phyloP scores from a whole-genome alignment of 495 filamentous ascomycete species.

The Pseudevernia furfuracea region DNA sequence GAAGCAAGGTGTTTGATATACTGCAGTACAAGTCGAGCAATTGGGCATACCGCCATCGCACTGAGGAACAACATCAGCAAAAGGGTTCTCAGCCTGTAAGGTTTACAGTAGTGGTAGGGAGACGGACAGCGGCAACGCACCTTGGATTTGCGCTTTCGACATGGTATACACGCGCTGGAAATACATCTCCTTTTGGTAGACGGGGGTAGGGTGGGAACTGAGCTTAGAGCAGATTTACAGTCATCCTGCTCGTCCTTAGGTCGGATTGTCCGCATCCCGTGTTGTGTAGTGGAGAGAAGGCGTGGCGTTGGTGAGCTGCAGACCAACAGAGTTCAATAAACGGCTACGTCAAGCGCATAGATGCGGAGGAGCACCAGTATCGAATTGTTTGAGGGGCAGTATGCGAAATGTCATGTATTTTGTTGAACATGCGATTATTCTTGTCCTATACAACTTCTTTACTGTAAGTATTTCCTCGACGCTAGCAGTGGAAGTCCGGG shows the following conservation, averaged over 20 bases:
- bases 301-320: background rate
- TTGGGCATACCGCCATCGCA: constrained; percentile 42
- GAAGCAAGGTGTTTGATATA: constrained; percentile 41
- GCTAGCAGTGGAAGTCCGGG: background rate
- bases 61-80: constrained; percentile 25
- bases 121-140: constrained; percentile 24
- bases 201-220: constrained; percentile 8
- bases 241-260: constrained; percentile 19
- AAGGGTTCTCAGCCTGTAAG: background rate
- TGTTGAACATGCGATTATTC: background rate
- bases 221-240: background rate
- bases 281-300: background rate
- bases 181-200: constrained; percentile 38
- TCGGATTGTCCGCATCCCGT: constrained; percentile 19
- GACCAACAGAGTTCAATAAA: background rate
- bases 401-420: background rate
- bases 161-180: constrained; percentile 47
- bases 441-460: background rate
- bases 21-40: constrained; percentile 44
- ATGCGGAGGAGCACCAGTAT: background rate
- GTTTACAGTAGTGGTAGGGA: background rate
- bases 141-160: constrained; percentile 49
- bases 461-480: background rate
- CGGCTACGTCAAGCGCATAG: background rate
- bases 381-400: background rate